These are phyloP conservation scores for Discostella stelligera DNA, from an alignment of 352 stramenopile genomes.

Conservation along the genomic window DNA sequence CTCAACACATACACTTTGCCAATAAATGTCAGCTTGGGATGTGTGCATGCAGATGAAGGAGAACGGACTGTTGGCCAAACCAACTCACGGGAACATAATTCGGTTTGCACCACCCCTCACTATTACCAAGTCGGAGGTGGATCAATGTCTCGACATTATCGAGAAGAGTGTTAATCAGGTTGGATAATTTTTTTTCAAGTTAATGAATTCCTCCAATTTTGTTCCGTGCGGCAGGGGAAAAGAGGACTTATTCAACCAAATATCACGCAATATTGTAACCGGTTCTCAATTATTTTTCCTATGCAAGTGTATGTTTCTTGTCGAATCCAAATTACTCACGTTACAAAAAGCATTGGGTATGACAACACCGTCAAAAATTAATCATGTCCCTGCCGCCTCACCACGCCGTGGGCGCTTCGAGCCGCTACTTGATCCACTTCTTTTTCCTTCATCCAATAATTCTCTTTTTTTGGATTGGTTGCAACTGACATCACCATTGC, in stretches of 20 bases:
- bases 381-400: conserved; percentile 13
- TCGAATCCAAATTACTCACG: neutral
- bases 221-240: neutral
- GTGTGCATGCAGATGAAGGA: conserved; percentile 94
- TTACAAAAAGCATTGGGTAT: neutral
- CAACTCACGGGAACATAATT: conserved; percentile 98
- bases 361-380: neutral
- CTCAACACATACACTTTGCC: neutral
- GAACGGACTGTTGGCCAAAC: conserved; percentile 96
- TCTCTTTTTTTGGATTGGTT: conserved; percentile 30
- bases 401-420: conserved; percentile 37
- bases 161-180: conserved; percentile 74
- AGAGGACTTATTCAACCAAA: neutral
- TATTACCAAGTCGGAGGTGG: conserved; percentile 91
- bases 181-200: conserved; percentile 18
- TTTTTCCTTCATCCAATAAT: conserved; percentile 26
- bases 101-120: conserved; percentile 93
- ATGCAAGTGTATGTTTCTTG: neutral
- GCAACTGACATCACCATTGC: conserved; percentile 7
- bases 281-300: neutral
- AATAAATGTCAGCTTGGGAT: conserved; percentile 85
- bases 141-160: conserved; percentile 87
- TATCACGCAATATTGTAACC: neutral
- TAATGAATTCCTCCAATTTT: neutral
- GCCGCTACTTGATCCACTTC: conserved; percentile 24